Evolutionary conservation across 148 eudicot species (phyloP).

Genomic region (Nepenthes gracilis): DNA sequence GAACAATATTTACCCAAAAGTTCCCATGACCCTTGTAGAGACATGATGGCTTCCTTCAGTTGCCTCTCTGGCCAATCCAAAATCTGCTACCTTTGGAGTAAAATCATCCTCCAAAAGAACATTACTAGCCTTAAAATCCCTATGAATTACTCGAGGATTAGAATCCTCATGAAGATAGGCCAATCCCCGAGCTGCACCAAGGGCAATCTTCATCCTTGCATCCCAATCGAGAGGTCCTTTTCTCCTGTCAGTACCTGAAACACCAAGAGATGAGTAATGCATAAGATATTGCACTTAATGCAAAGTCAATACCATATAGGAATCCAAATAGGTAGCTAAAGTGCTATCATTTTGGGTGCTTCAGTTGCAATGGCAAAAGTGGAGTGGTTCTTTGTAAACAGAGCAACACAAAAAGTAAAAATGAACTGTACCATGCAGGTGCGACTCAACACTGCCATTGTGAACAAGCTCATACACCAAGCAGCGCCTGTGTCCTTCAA

Average conservation of each 20-base stretch:
- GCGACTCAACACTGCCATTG: conserved; percentile 98
- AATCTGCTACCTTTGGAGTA: conserved; percentile 96
- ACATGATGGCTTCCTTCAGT: conserved; percentile 94
- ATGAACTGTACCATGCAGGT: conserved; percentile 54
- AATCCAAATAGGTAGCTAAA: background rate
- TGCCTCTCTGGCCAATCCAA: conserved; percentile 98
- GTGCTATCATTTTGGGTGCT: background rate
- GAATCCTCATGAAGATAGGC: conserved; percentile 99
- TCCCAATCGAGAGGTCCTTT: conserved; percentile 89
- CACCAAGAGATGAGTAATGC: background rate
- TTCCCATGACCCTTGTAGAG: conserved; percentile 99
- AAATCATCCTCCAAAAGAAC: conserved; percentile 85
- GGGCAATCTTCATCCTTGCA: conserved; percentile 90
- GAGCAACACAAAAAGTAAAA: background rate
- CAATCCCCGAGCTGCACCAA: conserved; percentile 97
- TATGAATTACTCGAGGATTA: conserved; percentile 96
- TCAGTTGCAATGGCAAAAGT: background rate
- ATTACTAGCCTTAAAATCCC: conserved; percentile 95
- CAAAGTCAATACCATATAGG: background rate
- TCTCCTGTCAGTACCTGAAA: conserved; percentile 56
- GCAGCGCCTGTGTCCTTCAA: conserved; percentile 78
- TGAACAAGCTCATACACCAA: conserved; percentile 85
- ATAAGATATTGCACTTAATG: background rate
- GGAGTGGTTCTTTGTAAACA: background rate
- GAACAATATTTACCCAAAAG: conserved; percentile 67